phyloP scores from a whole-genome alignment of 306 rosid genomes.

The Bauhinia variegata region DNA sequence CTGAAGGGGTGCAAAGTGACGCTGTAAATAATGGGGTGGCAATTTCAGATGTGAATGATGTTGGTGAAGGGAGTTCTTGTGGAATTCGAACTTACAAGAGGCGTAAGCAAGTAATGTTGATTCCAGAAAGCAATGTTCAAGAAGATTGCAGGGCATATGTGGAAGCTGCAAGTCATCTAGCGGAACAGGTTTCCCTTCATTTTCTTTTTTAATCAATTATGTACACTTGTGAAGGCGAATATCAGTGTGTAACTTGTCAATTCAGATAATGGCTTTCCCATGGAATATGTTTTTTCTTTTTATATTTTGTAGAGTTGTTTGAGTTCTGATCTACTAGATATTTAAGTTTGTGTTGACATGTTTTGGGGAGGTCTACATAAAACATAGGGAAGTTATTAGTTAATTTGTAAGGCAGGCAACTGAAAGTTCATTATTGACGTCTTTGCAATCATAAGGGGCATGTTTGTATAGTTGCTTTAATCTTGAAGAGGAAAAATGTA shows the following conservation, averaged over 20 bases:
- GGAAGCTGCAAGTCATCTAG: slow-evolving; percentile 47
- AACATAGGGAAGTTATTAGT: slow-evolving; percentile 9
- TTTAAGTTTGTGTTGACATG: slow-evolving; percentile 6
- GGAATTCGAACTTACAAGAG: slow-evolving; percentile 77
- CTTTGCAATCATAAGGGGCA: background rate
- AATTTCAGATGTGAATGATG: slow-evolving; percentile 36
- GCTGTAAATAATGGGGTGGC: slow-evolving; percentile 40
- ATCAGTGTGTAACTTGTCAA: slow-evolving; percentile 6
- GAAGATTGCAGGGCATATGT: slow-evolving; percentile 43
- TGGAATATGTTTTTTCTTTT: background rate
- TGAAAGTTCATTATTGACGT: too few relatives aligned
- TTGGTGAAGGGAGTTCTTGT: slow-evolving; percentile 43
- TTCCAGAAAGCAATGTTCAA: slow-evolving; percentile 50
- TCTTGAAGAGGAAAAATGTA: background rate
- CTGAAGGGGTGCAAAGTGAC: slow-evolving; percentile 41
- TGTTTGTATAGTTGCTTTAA: slow-evolving; percentile 10
- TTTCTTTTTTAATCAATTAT: slow-evolving; percentile 10
- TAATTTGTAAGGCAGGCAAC: background rate
- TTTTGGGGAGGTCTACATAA: background rate
- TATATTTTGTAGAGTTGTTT: slow-evolving; percentile 17
- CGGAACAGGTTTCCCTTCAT: slow-evolving; percentile 52
- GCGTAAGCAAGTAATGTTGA: slow-evolving; percentile 59
- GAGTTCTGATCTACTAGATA: background rate
- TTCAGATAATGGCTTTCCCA: slow-evolving; percentile 6
- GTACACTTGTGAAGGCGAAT: slow-evolving; percentile 14